phyloP scores from a whole-genome alignment of 1,284 basidiomycete species.

The Pyrrhoderma lamaoense region DNA sequence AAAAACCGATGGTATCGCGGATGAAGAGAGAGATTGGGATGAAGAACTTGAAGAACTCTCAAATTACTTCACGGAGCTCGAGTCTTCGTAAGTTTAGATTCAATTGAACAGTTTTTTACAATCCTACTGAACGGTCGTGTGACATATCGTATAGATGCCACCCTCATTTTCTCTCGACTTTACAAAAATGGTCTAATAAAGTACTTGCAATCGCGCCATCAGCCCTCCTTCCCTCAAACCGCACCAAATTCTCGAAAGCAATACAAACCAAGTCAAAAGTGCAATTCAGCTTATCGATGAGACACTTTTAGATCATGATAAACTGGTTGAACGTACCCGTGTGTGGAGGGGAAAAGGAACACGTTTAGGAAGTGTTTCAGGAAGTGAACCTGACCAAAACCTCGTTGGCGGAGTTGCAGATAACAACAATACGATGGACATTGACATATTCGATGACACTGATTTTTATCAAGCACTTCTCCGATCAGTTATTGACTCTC shows the following conservation, averaged over 20 bases:
- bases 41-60: conserved; percentile 41
- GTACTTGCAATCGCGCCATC: conserved; percentile 83
- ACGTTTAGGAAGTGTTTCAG: conserved; percentile 35
- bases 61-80: conserved; percentile 40
- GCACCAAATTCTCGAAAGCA: conserved; percentile 52
- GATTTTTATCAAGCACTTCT: conserved; percentile 89
- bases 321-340: conserved; percentile 53
- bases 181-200: conserved; percentile 90
- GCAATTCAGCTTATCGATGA: conserved; percentile 66
- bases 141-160: conserved; percentile 43
- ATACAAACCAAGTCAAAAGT: conserved; percentile 33
- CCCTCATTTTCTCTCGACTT: conserved; percentile 62
- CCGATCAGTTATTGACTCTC: conserved; percentile 78
- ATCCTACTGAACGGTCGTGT: not conserved
- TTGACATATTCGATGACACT: conserved; percentile 77
- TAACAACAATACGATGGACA: conserved; percentile 16
- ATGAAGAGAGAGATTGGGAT: conserved; percentile 28
- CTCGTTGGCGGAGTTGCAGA: conserved; percentile 27
- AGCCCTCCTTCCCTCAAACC: conserved; percentile 61
- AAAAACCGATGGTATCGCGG: conserved; percentile 31
- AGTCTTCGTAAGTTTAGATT: conserved; percentile 42
- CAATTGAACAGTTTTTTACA: not conserved
- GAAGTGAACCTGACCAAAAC: conserved; percentile 21
- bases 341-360: conserved; percentile 39
- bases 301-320: conserved; percentile 46